Conservation (phyloP, 805 yeast species). For the Kuraishia floccosa region DNA sequence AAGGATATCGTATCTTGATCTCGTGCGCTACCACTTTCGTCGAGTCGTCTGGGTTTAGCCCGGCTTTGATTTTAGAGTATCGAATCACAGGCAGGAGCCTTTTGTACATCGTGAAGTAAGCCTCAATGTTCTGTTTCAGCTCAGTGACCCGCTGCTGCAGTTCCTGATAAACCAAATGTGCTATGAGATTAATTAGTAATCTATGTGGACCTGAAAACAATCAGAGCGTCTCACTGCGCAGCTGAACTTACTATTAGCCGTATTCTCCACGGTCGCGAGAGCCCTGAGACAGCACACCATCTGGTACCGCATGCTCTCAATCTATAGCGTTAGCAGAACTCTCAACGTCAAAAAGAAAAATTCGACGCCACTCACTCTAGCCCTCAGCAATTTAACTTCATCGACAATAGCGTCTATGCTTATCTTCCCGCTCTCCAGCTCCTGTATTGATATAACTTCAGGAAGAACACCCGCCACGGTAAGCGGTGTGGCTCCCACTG, state of each 20-base stretch:
- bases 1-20: too few relatives aligned
- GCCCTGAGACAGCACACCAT: conserved; percentile 23
- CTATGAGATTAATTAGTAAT: too few relatives aligned
- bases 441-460: conserved; percentile 21
- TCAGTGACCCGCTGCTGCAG: conserved; percentile 21
- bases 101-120: conserved; percentile 31
- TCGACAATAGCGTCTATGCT: conserved; percentile 19
- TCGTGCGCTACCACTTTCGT: conserved; percentile 15
- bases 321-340: conserved; percentile 17
- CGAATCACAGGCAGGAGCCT: conserved; percentile 37
- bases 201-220: too few relatives aligned
- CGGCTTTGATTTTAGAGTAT: conserved; percentile 36
- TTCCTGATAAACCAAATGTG: conserved; percentile 24
- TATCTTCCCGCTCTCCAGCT: conserved; percentile 26
- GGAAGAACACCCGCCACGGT: conserved; percentile 6
- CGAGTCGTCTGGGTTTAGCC: conserved; percentile 36
- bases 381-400: conserved; percentile 23
- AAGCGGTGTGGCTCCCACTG: conserved; percentile 2
- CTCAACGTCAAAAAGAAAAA: too few relatives aligned
- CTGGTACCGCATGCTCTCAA: conserved; percentile 23
- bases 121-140: conserved; percentile 25
- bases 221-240: too few relatives aligned
- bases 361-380: too few relatives aligned
- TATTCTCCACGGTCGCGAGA: conserved; percentile 29
- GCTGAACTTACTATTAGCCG: too few relatives aligned